phyloP scores from a whole-genome alignment of 1,139 yeast genomes.

The Saccharomyces hybrid region DNA sequence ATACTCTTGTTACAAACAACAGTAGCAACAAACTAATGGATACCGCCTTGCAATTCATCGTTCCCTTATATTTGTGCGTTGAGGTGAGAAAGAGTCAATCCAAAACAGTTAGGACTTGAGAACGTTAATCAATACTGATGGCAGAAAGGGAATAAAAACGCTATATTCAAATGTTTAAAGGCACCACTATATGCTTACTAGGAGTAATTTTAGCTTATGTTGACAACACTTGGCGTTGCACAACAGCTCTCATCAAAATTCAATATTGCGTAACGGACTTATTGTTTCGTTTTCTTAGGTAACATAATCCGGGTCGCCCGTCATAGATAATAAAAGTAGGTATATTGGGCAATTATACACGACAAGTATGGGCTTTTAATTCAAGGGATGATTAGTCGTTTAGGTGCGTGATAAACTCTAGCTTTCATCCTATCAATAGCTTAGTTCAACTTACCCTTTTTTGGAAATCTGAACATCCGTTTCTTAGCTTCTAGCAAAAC shows the following conservation, averaged over 20 bases:
- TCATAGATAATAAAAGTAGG: background rate
- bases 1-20: conserved; percentile 19
- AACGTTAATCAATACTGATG: background rate
- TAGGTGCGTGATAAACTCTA: background rate
- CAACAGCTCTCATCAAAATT: background rate
- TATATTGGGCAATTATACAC: background rate
- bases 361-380: background rate
- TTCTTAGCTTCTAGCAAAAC: background rate
- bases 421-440: background rate
- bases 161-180: background rate
- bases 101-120: background rate
- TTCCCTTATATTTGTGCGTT: background rate
- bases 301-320: background rate
- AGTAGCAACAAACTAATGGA: conserved; percentile 9
- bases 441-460: background rate
- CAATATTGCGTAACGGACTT: conserved; percentile 1
- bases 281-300: background rate
- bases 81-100: background rate
- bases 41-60: background rate
- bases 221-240: too few species aligned
- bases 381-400: background rate
- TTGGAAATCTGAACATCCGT: background rate
- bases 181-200: too few species aligned
- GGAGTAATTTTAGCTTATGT: too few species aligned
- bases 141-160: too few species aligned